Conservation (phyloP, 2,329 filamentous ascomycete genomes). For the Iodosphaeria phyllophila region DNA sequence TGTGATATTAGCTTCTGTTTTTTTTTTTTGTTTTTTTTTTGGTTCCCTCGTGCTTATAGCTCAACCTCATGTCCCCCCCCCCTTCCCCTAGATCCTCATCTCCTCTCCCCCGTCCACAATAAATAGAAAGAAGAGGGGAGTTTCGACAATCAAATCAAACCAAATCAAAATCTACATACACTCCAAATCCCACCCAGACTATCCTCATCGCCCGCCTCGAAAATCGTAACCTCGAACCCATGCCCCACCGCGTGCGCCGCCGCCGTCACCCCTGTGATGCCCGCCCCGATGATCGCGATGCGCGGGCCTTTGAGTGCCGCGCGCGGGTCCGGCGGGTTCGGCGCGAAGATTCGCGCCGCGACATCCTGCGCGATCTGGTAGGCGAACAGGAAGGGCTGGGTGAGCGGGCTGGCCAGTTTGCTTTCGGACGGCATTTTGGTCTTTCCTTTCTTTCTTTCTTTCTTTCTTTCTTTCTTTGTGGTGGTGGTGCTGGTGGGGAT, state of each 20-base stretch:
- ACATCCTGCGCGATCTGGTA: constrained; percentile 49
- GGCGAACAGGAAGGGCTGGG: constrained; percentile 39
- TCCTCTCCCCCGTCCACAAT: constrained; percentile 1
- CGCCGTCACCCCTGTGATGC: constrained; percentile 57
- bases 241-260: constrained; percentile 72
- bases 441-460: too few species aligned
- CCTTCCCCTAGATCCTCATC: constrained; percentile 3
- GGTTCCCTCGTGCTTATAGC: too few species aligned
- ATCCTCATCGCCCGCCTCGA: constrained; percentile 50
- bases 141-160: too few species aligned
- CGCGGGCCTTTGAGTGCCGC: constrained; percentile 39
- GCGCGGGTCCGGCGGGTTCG: constrained; percentile 43
- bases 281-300: constrained; percentile 51
- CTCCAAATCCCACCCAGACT: constrained; percentile 68
- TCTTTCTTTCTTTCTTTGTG: too few species aligned
- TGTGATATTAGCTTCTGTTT: too few species aligned
- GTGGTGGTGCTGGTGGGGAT: too few species aligned
- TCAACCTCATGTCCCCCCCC: too few species aligned
- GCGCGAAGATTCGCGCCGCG: constrained; percentile 46
- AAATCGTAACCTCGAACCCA: constrained; percentile 66
- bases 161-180: constrained; percentile 31
- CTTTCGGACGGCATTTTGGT: constrained; percentile 6
- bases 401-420: constrained; percentile 18
- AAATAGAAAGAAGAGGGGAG: not conserved
- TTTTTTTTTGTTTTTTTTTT: too few species aligned